These are phyloP conservation scores for Cladosporium austrohemisphaericum DNA, from an alignment of 2,329 filamentous ascomycete genomes.

Conservation along the genomic window DNA sequence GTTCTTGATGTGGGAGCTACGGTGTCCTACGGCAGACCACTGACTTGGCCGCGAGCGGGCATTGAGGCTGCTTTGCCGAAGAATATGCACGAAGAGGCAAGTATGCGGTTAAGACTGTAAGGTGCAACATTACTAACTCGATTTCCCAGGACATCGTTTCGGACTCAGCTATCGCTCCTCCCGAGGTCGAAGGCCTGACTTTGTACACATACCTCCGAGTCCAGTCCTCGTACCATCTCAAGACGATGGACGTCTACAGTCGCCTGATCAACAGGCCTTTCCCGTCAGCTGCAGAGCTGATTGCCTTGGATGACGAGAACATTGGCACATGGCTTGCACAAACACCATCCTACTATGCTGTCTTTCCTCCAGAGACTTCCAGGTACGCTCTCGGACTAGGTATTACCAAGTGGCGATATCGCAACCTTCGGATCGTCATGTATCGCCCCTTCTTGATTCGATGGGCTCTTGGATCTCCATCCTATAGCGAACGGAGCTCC, in stretches of 20 bases:
- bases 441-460: slow-evolving; percentile 4
- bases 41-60: slow-evolving; percentile 7
- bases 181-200: slow-evolving; percentile 7
- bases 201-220: slow-evolving; percentile 10
- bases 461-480: neutral
- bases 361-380: slow-evolving; percentile 3
- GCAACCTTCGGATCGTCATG: slow-evolving; percentile 10
- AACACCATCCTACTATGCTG: slow-evolving; percentile 9
- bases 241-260: slow-evolving; percentile 8
- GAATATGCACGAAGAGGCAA: slow-evolving; percentile 8
- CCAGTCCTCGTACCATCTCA: slow-evolving; percentile 8
- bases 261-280: slow-evolving; percentile 10
- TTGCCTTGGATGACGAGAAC: slow-evolving; percentile 8
- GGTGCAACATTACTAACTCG: neutral
- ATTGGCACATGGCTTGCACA: slow-evolving; percentile 7
- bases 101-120: neutral
- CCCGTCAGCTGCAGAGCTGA: slow-evolving; percentile 10
- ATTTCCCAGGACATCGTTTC: neutral
- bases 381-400: slow-evolving; percentile 10
- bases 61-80: slow-evolving; percentile 3
- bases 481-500: neutral
- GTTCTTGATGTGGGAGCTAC: slow-evolving; percentile 8
- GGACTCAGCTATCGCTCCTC: neutral
- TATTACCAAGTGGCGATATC: slow-evolving; percentile 9
- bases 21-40: slow-evolving; percentile 5